Percentiles rank a stretch among this genome's conserved stretches.
Evolutionary conservation across 768 basidiomycete genomes (phyloP).

Genomic region (Termitomyces titanicus): DNA sequence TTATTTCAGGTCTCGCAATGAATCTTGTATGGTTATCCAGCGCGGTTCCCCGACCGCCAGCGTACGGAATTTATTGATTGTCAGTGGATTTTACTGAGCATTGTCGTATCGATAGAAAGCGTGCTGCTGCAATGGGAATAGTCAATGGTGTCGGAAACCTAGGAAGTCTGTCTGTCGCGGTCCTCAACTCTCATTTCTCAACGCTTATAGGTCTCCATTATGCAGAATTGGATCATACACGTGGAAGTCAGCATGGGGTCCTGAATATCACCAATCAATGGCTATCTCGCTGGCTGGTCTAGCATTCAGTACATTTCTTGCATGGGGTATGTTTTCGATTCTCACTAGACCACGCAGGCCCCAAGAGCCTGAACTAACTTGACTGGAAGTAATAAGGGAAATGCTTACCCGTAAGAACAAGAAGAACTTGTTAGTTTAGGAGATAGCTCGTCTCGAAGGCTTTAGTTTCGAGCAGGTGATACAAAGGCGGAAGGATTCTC

Average conservation of each 20-base stretch:
- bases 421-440: constrained; percentile 50
- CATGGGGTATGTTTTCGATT: constrained; percentile 21
- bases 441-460: constrained; percentile 55
- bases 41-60: constrained; percentile 54
- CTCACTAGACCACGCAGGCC: background rate
- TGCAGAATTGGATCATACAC: constrained; percentile 54
- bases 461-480: constrained; percentile 57
- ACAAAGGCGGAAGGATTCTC: constrained; percentile 50
- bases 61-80: constrained; percentile 25
- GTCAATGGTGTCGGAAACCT: constrained; percentile 57
- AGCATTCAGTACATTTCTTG: constrained; percentile 29
- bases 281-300: constrained; percentile 36
- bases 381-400: constrained; percentile 33
- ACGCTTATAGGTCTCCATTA: background rate
- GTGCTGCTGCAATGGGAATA: constrained; percentile 55
- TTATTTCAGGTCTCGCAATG: constrained; percentile 34
- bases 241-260: constrained; percentile 59
- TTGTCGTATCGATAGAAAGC: constrained; percentile 27
- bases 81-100: background rate
- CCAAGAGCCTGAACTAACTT: background rate
- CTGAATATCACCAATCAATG: constrained; percentile 60
- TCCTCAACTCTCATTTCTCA: background rate
- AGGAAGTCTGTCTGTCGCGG: constrained; percentile 44
- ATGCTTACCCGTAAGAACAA: constrained; percentile 50
- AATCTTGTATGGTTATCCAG: constrained; percentile 63